phyloP scores from a whole-genome alignment of 2,329 filamentous ascomycete species.

The Aspergillus fructus region DNA sequence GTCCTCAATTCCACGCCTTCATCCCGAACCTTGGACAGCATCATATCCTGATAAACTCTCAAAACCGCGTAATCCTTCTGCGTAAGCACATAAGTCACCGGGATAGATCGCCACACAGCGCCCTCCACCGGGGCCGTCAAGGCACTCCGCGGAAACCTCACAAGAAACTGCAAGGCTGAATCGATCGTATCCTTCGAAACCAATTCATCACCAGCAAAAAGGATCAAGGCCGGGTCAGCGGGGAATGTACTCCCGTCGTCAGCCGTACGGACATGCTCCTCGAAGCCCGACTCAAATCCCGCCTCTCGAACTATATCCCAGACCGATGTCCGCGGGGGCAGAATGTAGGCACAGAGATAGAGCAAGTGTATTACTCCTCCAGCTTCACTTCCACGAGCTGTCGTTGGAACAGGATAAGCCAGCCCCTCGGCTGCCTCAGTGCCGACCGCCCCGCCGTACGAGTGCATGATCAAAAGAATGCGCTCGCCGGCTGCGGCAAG shows the following conservation, averaged over 20 bases:
- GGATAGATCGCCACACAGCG: constrained; percentile 10
- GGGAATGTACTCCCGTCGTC: neutral
- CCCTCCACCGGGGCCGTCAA: neutral
- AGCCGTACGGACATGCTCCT: too few species aligned
- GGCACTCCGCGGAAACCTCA: neutral
- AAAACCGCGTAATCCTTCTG: constrained; percentile 12
- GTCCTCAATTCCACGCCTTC: constrained; percentile 10
- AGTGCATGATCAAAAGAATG: constrained; percentile 25
- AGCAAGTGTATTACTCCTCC: too few species aligned
- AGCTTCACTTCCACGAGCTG: too few species aligned
- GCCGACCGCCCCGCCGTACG: constrained; percentile 26
- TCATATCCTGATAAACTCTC: constrained; percentile 16
- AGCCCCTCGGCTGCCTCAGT: constrained; percentile 13
- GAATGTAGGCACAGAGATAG: too few species aligned
- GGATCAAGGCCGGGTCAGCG: neutral
- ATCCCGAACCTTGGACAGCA: constrained; percentile 10
- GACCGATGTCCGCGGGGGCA: too few species aligned
- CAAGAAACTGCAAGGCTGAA: neutral
- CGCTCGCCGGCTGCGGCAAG: constrained; percentile 14
- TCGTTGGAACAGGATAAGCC: too few species aligned
- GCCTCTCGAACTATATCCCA: too few species aligned
- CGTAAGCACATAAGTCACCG: constrained; percentile 17
- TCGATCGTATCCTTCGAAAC: neutral
- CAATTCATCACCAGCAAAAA: neutral
- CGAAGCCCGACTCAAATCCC: too few species aligned